Evolutionary conservation across 139 green algal genomes (phyloP).

Genomic region (Chlorella ohadii): DNA sequence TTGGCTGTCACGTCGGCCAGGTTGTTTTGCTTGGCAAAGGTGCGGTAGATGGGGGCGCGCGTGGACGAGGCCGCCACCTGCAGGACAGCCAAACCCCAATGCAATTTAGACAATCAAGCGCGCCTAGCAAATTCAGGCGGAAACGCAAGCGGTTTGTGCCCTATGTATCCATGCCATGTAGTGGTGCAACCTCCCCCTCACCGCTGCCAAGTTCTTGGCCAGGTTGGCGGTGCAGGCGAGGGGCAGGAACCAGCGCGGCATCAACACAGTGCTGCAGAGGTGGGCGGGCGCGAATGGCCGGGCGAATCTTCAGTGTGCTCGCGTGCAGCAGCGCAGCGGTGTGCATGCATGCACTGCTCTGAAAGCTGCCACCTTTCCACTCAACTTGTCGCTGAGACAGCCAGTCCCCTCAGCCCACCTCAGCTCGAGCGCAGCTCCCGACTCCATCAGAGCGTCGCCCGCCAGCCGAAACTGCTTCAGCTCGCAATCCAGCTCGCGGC

Average conservation of each 20-base stretch:
- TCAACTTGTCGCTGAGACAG: too few species aligned
- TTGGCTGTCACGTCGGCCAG: conserved; percentile 85
- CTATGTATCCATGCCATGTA: too few species aligned
- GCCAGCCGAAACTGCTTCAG: conserved; percentile 90
- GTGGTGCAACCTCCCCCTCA: too few species aligned
- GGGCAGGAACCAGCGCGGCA: conserved; percentile 78
- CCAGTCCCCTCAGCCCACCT: conserved; percentile 3
- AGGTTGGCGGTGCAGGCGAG: conserved; percentile 89
- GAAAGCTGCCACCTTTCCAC: too few species aligned
- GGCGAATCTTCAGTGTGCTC: too few species aligned
- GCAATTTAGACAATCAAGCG: too few species aligned
- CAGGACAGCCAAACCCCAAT: too few species aligned
- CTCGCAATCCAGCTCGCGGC: conserved; percentile 86
- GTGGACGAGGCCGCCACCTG: conserved; percentile 61
- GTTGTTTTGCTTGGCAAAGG: conserved; percentile 83
- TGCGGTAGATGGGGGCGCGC: conserved; percentile 88
- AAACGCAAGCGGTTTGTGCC: too few species aligned
- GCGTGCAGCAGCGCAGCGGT: too few species aligned
- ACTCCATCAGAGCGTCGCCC: conserved; percentile 70
- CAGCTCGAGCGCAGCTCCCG: conserved; percentile 81
- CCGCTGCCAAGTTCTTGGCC: conserved; percentile 84
- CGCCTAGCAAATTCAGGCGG: too few species aligned
- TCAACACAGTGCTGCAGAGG: conserved; percentile 61
- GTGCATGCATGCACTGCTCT: too few species aligned
- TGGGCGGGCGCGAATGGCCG: too few species aligned